Evolutionary conservation across 2,329 filamentous ascomycete genomes (phyloP).

Genomic region (Sporothrix pallida): DNA sequence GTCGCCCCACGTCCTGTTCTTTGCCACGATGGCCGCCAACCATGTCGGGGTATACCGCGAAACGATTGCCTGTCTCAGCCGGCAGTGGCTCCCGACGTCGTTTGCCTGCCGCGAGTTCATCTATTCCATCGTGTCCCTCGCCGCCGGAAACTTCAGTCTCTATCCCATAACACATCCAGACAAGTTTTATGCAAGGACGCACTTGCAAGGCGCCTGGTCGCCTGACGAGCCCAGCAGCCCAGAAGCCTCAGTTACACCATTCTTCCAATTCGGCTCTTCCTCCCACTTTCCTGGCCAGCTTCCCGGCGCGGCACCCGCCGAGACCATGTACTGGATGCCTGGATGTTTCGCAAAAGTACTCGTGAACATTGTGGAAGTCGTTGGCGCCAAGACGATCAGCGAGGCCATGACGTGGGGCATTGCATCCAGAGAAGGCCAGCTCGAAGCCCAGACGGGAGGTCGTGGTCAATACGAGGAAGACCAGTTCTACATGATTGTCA

Average conservation of each 20-base stretch:
- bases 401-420: constrained; percentile 28
- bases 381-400: not conserved
- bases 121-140: constrained; percentile 27
- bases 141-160: not conserved
- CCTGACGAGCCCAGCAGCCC: not conserved
- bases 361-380: not conserved
- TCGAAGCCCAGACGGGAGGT: too few relatives aligned
- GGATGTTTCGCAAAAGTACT: not conserved
- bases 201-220: not conserved
- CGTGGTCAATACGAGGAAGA: too few relatives aligned
- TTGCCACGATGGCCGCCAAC: not conserved
- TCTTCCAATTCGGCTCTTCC: not conserved
- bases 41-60: not conserved
- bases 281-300: not conserved
- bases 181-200: not conserved
- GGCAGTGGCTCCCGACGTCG: constrained; percentile 5
- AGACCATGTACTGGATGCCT: constrained; percentile 29
- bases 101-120: constrained; percentile 26
- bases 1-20: not conserved
- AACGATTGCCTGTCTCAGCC: constrained; percentile 16
- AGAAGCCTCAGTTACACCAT: too few relatives aligned
- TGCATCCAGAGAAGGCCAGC: too few relatives aligned
- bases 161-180: not conserved
- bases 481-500: constrained; percentile 17
- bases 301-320: not conserved